Evolutionary conservation across 495 filamentous ascomycete genomes (phyloP).

Genomic region (Daldinia caldariorum): DNA sequence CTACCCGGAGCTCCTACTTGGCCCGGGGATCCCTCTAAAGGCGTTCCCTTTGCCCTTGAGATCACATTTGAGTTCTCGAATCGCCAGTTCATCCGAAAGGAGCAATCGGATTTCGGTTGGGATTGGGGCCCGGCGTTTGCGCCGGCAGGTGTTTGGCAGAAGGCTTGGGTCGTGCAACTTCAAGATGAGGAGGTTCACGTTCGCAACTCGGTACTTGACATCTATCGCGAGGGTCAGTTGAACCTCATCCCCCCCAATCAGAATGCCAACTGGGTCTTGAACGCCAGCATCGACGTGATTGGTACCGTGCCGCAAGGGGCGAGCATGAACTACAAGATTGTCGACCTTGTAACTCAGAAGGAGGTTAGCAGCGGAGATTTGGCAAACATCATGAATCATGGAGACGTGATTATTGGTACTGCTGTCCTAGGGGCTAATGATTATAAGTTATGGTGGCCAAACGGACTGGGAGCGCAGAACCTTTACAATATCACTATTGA

Average conservation of each 20-base stretch:
- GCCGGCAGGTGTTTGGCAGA: slow-evolving; percentile 73
- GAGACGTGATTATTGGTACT: slow-evolving; percentile 63
- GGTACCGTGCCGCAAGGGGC: slow-evolving; percentile 61
- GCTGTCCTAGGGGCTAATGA: slow-evolving; percentile 54
- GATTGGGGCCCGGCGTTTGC: slow-evolving; percentile 76
- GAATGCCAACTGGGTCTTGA: slow-evolving; percentile 70
- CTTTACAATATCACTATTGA: slow-evolving; percentile 68
- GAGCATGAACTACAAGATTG: slow-evolving; percentile 63
- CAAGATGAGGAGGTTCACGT: slow-evolving; percentile 58
- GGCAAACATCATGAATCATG: slow-evolving; percentile 55
- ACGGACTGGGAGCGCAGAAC: slow-evolving; percentile 66
- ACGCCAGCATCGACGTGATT: slow-evolving; percentile 73
- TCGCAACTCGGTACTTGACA: slow-evolving; percentile 68
- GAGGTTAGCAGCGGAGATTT: slow-evolving; percentile 59
- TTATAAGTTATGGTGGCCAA: slow-evolving; percentile 73
- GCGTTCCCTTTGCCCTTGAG: slow-evolving; percentile 58
- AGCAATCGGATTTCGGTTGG: slow-evolving; percentile 78
- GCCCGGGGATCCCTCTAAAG: slow-evolving; percentile 46
- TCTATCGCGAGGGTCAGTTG: slow-evolving; percentile 69
- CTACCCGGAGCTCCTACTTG: slow-evolving; percentile 64
- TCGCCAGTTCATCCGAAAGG: slow-evolving; percentile 72
- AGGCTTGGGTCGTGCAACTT: slow-evolving; percentile 68
- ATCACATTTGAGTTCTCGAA: slow-evolving; percentile 64
- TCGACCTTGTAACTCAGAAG: slow-evolving; percentile 57
- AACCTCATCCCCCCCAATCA: slow-evolving; percentile 70